Evolutionary conservation across 148 eudicot genomes (phyloP), one percentile per base, ranked within the genome.

Genomic region (Spergularia marina): DNA sequence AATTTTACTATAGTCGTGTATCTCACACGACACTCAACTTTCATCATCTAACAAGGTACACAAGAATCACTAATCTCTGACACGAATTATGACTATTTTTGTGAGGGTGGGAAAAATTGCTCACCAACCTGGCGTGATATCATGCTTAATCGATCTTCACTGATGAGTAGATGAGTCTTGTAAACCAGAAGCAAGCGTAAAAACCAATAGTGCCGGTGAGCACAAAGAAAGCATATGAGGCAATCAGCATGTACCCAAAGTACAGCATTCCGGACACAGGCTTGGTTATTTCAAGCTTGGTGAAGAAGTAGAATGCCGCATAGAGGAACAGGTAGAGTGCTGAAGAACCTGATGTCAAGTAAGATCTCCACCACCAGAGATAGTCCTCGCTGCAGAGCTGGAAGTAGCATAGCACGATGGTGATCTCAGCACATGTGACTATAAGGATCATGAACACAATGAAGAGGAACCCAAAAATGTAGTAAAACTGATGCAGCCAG

Each of bases 311-410:
- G 78, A 84, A 84, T 65, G 83, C 69, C 4, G 87, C 87, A 40
- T 84, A 84, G 69, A 84, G 81, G 77, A 84, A 84, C 12, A 84
- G 79, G 64, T 84, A 84, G 53, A 84, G 85, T 0, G 87, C 87
- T 2, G 87, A 84, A 30, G 87, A 84, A 53, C 87, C 87, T 7
- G 87, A 84, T 13, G 87, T 84, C 72, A 84, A 64, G 76, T 84
- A 84, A 0, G 87, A 84, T 74, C 87, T 84, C 87, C 87, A 84
- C 87, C 87, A 84, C 87, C 87, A 84, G 30, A 72, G 81, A 36
- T 84, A 84, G 71, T 84, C 87, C 72, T 84, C 85, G 14, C 87
- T 82, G 76, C 87, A 84, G 25, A 84, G 85, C 81, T 84, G 87
- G 84, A 84, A 84, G 79, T 84, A 84, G 79, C 87, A 84, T 12